A percentile compares a stretch with the other conserved stretches of the same genome.
phyloP scores from a whole-genome alignment of 2,329 filamentous ascomycete species.

The Cytospora piceicola region DNA sequence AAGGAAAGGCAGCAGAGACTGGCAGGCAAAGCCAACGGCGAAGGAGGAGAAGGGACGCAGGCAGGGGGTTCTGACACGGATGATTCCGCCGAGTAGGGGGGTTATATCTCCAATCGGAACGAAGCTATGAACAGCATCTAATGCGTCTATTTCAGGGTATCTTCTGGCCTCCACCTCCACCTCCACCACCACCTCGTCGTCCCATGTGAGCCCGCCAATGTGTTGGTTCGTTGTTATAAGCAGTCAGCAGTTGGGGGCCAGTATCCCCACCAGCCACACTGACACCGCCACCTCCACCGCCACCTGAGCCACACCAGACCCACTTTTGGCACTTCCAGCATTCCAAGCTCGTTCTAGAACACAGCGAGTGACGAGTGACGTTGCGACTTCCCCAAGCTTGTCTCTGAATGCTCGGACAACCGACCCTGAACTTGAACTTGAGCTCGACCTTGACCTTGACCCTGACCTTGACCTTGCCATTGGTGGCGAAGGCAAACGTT shows the following conservation, averaged over 20 bases:
- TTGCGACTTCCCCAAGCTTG: neutral
- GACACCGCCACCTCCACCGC: neutral
- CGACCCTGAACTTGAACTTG: conserved; percentile 10
- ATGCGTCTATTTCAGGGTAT: neutral
- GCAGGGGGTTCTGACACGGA: conserved; percentile 20
- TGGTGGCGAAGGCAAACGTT: conserved; percentile 19
- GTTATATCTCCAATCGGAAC: neutral
- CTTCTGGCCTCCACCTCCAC: neutral
- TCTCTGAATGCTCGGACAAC: neutral
- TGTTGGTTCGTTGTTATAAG: no score
- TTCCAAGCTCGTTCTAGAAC: neutral
- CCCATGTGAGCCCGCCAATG: neutral
- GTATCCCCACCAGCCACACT: neutral
- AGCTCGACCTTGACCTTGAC: conserved; percentile 1
- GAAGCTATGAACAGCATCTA: neutral
- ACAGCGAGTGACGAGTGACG: neutral
- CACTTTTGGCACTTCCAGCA: neutral
- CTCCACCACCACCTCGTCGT: neutral
- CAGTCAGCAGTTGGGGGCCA: neutral
- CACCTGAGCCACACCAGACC: neutral
- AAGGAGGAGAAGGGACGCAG: conserved; percentile 16
- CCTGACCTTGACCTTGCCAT: conserved; percentile 15
- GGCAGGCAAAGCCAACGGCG: conserved; percentile 29
- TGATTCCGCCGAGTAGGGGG: conserved; percentile 11
- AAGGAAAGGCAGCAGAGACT: conserved; percentile 61